phyloP scores from a whole-genome alignment of 768 basidiomycete genomes.

The Collybiopsis luxurians region DNA sequence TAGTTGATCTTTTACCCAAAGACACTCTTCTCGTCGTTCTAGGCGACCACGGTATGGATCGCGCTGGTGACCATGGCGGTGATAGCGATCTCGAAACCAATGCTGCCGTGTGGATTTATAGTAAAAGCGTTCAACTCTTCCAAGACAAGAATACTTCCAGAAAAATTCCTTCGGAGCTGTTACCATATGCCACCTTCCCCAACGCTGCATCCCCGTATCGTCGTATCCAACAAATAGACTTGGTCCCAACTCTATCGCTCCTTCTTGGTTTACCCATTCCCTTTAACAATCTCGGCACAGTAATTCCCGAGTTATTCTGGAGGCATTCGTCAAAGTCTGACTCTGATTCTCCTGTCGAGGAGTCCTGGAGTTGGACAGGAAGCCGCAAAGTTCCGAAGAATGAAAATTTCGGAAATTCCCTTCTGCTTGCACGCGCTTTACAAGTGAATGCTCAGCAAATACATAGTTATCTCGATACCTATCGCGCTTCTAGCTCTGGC shows the following conservation, averaged over 20 bases:
- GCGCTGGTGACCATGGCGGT: constrained; percentile 92
- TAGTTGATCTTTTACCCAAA: constrained; percentile 75
- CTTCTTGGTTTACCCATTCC: constrained; percentile 93
- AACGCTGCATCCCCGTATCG: constrained; percentile 53
- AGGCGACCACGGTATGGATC: constrained; percentile 98
- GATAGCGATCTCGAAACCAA: constrained; percentile 85
- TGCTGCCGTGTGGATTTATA: constrained; percentile 89
- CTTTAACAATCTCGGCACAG: constrained; percentile 88
- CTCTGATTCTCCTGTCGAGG: background rate
- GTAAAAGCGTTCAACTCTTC: constrained; percentile 61
- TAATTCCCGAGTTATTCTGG: constrained; percentile 92
- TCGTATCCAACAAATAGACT: constrained; percentile 87
- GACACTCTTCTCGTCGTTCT: constrained; percentile 89
- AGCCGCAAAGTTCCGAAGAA: background rate
- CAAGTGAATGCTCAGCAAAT: constrained; percentile 75
- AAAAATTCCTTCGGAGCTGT: constrained; percentile 45
- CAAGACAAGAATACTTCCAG: constrained; percentile 15
- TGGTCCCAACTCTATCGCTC: constrained; percentile 85
- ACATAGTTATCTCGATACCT: constrained; percentile 69
- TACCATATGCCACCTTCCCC: constrained; percentile 60
- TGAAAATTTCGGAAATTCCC: constrained; percentile 26
- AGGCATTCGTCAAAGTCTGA: constrained; percentile 19
- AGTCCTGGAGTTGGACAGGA: background rate
- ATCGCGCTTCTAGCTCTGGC: constrained; percentile 68
- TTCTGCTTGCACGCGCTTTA: constrained; percentile 55